Base-by-base conservation (phyloP, 805 yeast species). In the Yamadazyma olivae region DNA sequence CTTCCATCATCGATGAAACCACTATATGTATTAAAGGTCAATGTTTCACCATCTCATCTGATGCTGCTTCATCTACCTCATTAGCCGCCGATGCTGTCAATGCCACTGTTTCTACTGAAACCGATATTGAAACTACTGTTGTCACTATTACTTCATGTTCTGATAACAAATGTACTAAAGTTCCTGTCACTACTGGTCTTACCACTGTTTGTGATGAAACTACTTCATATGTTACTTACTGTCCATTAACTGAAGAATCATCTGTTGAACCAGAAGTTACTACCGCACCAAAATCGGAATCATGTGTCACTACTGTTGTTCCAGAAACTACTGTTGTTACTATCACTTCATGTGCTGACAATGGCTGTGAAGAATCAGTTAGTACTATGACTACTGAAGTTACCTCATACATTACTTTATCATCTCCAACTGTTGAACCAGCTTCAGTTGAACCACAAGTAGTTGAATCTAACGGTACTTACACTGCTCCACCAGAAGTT, bases 361-460 rank as follows among this genome's bases (percentile, higher is more conserved):
- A 53, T 52, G 44, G 45, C 40, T 59, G 65, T 44, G 20, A 41
- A 13, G 53, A 36, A 14, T 28, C 45, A 29, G 23, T 47, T 32
- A 27, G 41, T 19, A 42, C 52, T 30, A 35, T 49, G 19, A 39
- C 38, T 16, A 57, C 61, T 24, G 48, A 45, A 15, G 55, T 46
- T 39, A 60, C 67, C 26, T 39, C 50, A 15, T 54, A 54, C 51
- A 59, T 67, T 28, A 61, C 68, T 18, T 53, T 45, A 57, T 56
- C 59, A 48, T 58, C 65, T 37, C 64, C 66, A 44, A 28, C 43
- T 32, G 33, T 34, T 16, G 33, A 32, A 19, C 38, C 36, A 35
- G 40, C 44, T 26, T 41, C 51, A 40, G 51, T 53, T 50, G 45
- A 18, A 10, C 19, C 30, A 27, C 8, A 6, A 17, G 9, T 46